Percentiles rank a stretch among this genome's conserved stretches.
phyloP scores from a whole-genome alignment of 306 rosid species.

The Inga leiocalycina region DNA sequence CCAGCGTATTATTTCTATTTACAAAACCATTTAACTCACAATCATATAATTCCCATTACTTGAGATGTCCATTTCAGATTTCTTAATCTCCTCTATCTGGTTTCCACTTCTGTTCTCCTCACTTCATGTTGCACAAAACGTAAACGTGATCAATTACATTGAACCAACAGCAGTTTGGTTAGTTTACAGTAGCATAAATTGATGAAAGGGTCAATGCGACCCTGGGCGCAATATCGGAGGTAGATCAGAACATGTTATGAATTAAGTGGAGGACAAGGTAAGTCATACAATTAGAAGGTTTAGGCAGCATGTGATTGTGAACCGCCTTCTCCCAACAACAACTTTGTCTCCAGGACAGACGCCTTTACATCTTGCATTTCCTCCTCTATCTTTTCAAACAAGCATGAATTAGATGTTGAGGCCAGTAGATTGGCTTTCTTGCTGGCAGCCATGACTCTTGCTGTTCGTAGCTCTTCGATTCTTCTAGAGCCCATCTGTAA shows the following conservation, averaged over 20 bases:
- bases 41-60: too few species aligned
- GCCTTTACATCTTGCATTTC: slow-evolving; percentile 54
- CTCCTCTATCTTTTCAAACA: slow-evolving; percentile 58
- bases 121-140: neutral
- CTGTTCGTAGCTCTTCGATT: slow-evolving; percentile 49
- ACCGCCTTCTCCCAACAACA: slow-evolving; percentile 52
- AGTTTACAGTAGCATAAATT: neutral
- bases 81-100: neutral
- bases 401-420: slow-evolving; percentile 36
- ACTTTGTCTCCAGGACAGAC: slow-evolving; percentile 62
- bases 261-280: slow-evolving; percentile 18
- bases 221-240: neutral
- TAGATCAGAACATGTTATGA: neutral
- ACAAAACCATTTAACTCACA: neutral
- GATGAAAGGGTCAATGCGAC: neutral
- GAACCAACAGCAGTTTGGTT: neutral
- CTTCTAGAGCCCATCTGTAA: slow-evolving; percentile 44
- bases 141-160: neutral
- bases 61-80: too few species aligned
- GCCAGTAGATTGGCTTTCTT: slow-evolving; percentile 49
- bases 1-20: too few species aligned
- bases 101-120: neutral
- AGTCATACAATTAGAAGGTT: slow-evolving; percentile 23
- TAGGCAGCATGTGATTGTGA: slow-evolving; percentile 48
- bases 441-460: slow-evolving; percentile 49